Conservation (phyloP, 441 rosid genomes). For the Erodium trifolium region DNA sequence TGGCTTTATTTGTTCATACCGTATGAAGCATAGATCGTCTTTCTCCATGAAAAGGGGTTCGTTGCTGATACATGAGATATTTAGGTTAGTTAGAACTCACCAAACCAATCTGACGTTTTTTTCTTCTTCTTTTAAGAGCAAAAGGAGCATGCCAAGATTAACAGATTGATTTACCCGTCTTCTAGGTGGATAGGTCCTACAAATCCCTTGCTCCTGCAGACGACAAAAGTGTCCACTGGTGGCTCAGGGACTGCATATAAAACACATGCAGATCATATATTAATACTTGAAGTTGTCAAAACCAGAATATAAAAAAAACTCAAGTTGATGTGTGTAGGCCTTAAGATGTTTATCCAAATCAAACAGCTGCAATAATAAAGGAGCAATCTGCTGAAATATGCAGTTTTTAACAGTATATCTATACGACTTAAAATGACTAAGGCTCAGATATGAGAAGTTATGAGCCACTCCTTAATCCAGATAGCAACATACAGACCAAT, state of each 20-base stretch:
- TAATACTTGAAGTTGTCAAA: neutral
- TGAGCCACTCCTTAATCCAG: neutral
- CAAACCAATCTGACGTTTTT: neutral
- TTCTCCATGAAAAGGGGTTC: slow-evolving; percentile 40
- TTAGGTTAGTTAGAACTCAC: slow-evolving; percentile 1
- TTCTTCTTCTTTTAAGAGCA: neutral
- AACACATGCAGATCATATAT: neutral
- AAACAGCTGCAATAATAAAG: too few species aligned
- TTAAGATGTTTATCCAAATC: too few species aligned
- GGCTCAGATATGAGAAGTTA: neutral
- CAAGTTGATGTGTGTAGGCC: too few species aligned
- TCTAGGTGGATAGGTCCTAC: slow-evolving; percentile 28
- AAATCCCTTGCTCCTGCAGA: slow-evolving; percentile 49
- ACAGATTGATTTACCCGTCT: slow-evolving; percentile 24
- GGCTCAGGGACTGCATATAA: slow-evolving; percentile 48
- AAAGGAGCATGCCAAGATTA: neutral
- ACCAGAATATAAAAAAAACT: too few species aligned
- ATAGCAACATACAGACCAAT: neutral
- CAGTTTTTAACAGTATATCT: too few species aligned
- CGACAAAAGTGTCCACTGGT: slow-evolving; percentile 54
- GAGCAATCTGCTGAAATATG: too few species aligned
- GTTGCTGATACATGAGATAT: slow-evolving; percentile 21
- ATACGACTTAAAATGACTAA: neutral
- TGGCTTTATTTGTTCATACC: slow-evolving; percentile 38
- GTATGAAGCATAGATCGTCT: slow-evolving; percentile 37